Base-by-base conservation (phyloP, 2,329 filamentous ascomycete species). In the Juglanconis sp. region DNA sequence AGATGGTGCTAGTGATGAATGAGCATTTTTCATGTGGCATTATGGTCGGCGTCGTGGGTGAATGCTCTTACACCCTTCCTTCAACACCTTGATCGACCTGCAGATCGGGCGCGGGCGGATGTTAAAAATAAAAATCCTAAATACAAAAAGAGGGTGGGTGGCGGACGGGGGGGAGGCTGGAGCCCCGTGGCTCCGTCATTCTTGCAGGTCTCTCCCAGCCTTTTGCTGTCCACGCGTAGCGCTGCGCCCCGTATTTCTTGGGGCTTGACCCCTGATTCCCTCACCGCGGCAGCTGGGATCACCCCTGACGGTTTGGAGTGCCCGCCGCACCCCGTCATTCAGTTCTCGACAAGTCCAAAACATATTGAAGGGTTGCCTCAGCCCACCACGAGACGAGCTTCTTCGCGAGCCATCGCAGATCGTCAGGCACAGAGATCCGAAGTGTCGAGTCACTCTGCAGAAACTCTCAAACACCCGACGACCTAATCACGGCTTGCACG, bases 201-300 rank as follows among this genome's bases (percentile, higher is more conserved):
- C 15, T 35, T 38, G 34, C 38, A 10, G n/a, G 35, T 11, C 35
- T 15, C 11, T 10, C 38, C 38, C 38, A 42, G 38, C 38, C 38
- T 42, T 42, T 42, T 11, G 11, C 38, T 8, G 38, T 15, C 36
- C 36, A 38, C 36, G 7, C 36, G 36, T 35, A 24, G 9, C 17
- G n/a, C 61, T 24, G 13, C 36, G 57, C 57, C 61, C 61, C 57
- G 53, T 57, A 55, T 54, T 54, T 57, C 53, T 49, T 24, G 17
- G 49, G 40, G 48, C 53, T 50, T 46, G 24, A 47, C 35, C 49
- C 42, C 53, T 62, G 53, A 54, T 48, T 54, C 55, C 44, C 5
- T 24, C 17, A 46, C 13, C 44, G 44, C n/a, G 5, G 13, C 34
- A 24, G 17, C 17, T 24, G 17, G 17, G 17, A 24, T 24, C 17